Percentiles rank a stretch among this genome's conserved stretches.
These are phyloP conservation scores for Boletus rufocinnamomeus DNA, from an alignment of 768 basidiomycete species.

Conservation along the genomic window DNA sequence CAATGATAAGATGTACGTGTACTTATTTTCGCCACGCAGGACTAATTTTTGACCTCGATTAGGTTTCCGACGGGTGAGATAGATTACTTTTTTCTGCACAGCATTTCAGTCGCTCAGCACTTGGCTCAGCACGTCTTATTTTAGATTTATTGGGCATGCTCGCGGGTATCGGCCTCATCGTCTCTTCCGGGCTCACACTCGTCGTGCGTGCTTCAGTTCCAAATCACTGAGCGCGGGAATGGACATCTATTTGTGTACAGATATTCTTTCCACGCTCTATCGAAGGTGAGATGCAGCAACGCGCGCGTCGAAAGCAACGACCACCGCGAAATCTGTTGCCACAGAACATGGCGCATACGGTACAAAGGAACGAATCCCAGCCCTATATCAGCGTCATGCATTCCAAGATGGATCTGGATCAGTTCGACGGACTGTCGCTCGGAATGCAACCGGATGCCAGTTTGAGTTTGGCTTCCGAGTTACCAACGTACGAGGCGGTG, in stretches of 20 bases:
- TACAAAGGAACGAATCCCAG: neutral
- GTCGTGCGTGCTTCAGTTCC: too few relatives aligned
- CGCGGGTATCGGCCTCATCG: conserved; percentile 56
- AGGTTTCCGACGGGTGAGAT: too few relatives aligned
- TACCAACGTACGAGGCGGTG: conserved; percentile 32
- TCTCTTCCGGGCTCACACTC: conserved; percentile 54
- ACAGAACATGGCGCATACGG: neutral
- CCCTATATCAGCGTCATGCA: conserved; percentile 20
- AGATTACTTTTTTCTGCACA: too few relatives aligned
- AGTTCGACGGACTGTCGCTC: neutral
- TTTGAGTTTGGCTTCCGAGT: neutral
- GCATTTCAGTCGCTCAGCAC: too few relatives aligned
- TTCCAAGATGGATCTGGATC: conserved; percentile 3
- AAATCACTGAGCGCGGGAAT: too few relatives aligned
- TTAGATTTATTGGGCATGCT: conserved; percentile 62
- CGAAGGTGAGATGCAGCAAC: conserved; percentile 58
- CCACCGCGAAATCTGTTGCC: too few relatives aligned
- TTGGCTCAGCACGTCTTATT: neutral
- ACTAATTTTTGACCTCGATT: too few relatives aligned
- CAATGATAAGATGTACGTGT: conserved; percentile 57
- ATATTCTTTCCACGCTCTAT: conserved; percentile 82
- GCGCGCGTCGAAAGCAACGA: too few relatives aligned
- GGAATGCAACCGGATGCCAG: neutral
- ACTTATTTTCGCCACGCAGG: too few relatives aligned
- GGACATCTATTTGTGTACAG: too few relatives aligned